Evolutionary conservation across 768 basidiomycete species (phyloP).

Genomic region (Kwoniella newhampshirensis): DNA sequence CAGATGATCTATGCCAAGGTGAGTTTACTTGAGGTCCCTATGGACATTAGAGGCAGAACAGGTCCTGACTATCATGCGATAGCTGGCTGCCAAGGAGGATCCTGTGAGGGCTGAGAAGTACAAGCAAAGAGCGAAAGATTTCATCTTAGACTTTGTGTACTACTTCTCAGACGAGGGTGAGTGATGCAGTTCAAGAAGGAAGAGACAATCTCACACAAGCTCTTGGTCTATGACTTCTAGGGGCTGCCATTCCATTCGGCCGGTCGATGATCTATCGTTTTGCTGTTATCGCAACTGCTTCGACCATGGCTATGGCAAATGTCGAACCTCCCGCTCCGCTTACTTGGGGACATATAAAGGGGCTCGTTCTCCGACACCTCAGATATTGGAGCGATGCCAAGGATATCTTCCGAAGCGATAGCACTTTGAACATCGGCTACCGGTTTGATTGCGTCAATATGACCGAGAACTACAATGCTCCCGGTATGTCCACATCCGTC

Average conservation of each 20-base stretch:
- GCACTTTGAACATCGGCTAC: constrained; percentile 71
- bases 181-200: constrained; percentile 8
- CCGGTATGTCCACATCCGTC: constrained; percentile 35
- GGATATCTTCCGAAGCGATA: constrained; percentile 60
- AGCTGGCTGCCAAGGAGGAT: constrained; percentile 63
- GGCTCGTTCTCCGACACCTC: constrained; percentile 69
- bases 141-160: constrained; percentile 69
- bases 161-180: constrained; percentile 73
- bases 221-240: constrained; percentile 55
- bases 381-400: constrained; percentile 68
- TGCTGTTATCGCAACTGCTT: constrained; percentile 77
- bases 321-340: constrained; percentile 68
- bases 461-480: constrained; percentile 69
- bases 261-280: constrained; percentile 74
- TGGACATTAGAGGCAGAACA: too few relatives aligned
- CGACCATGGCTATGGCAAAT: constrained; percentile 70
- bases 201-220: background rate
- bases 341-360: constrained; percentile 70
- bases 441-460: constrained; percentile 71
- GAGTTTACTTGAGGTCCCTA: constrained; percentile 1
- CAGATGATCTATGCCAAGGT: constrained; percentile 68
- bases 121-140: constrained; percentile 63
- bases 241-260: constrained; percentile 73
- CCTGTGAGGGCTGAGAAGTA: constrained; percentile 67
- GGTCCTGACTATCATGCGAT: background rate